phyloP scores from a whole-genome alignment of 768 basidiomycete species.

The Termitomyces sp. region DNA sequence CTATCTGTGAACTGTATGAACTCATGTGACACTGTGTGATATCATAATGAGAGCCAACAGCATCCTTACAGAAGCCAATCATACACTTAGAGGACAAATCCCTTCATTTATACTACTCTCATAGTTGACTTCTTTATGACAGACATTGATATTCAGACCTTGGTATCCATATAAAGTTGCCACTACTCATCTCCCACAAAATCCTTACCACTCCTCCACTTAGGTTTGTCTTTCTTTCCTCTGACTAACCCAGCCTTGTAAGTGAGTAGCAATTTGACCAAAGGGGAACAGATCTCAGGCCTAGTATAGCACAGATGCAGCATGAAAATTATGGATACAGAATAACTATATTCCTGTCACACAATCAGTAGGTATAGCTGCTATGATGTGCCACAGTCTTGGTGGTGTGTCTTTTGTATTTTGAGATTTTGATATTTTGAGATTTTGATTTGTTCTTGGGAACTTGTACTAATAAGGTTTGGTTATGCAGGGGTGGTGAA shows the following conservation, averaged over 20 bases:
- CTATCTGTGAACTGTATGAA: no score
- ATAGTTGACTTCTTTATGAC: slow-evolving; percentile 45
- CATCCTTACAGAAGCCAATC: background rate
- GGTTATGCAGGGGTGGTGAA: slow-evolving; percentile 36
- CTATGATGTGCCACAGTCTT: background rate
- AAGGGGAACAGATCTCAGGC: slow-evolving; percentile 35
- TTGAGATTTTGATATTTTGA: no score
- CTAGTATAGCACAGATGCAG: slow-evolving; percentile 36
- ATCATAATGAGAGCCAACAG: no score
- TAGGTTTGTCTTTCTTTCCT: background rate
- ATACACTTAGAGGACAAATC: slow-evolving; percentile 34
- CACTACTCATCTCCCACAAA: slow-evolving; percentile 36
- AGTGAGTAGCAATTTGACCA: background rate
- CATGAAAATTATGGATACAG: slow-evolving; percentile 42
- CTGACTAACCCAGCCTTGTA: background rate
- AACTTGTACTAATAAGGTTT: background rate
- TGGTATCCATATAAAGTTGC: slow-evolving; percentile 48
- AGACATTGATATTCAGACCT: slow-evolving; percentile 42
- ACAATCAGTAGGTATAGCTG: slow-evolving; percentile 39
- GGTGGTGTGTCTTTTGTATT: background rate
- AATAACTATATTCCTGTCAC: slow-evolving; percentile 35
- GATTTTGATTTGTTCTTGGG: no score
- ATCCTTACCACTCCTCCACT: background rate
- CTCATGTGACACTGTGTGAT: no score
- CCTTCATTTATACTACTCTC: slow-evolving; percentile 41